Evolutionary conservation across 345 rosid genomes (phyloP), one percentile per base, ranked within the genome.

Genomic region (Citropsis articulata): DNA sequence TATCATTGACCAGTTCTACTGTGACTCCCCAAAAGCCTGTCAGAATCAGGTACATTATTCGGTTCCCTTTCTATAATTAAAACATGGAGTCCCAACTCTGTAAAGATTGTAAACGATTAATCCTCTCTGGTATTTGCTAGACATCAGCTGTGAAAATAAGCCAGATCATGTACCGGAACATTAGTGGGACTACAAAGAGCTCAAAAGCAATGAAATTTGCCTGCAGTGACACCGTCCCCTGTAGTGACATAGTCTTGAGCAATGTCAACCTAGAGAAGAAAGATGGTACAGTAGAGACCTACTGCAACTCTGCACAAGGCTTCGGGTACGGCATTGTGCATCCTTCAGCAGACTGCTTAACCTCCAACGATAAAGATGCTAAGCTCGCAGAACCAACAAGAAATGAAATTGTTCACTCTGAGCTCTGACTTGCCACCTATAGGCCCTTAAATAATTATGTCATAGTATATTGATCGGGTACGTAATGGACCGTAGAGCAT

Each of bases 1-100:
- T 73, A 86, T 96, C 67, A 96, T 96, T 24, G 99, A 96, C 80
- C 98, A 96, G 61, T 96, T 94, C 92, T 96, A 96, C 81, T 96
- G 99, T 30, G 99, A 96, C 87, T 96, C 98, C 0, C 95, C 98
- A 28, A 82, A 71, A 78, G 18, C 84, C 53, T 96, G 98, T 86
- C 86, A 82, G 81, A 94, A 94, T 86, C 95, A 92, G 98, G 99
- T 94, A 75, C 24, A 35, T 61, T 24, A 31, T 60, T 24, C 53
- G 16, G 57, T 75, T 75, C 80, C 35, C 6, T 61, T 79, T 40
- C 13, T 21, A 6, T n/a, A 63, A 56, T 71, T 38, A 40, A 33
- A 71, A 7, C 27, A 21, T 5, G 28, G 55, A 31, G 12, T 42
- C 45, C 38, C 5, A 25, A 30, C 33, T 33, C 65, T 27, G 4